phyloP scores from a whole-genome alignment of 2,329 filamentous ascomycete species.

The Fusarium mangiferae region DNA sequence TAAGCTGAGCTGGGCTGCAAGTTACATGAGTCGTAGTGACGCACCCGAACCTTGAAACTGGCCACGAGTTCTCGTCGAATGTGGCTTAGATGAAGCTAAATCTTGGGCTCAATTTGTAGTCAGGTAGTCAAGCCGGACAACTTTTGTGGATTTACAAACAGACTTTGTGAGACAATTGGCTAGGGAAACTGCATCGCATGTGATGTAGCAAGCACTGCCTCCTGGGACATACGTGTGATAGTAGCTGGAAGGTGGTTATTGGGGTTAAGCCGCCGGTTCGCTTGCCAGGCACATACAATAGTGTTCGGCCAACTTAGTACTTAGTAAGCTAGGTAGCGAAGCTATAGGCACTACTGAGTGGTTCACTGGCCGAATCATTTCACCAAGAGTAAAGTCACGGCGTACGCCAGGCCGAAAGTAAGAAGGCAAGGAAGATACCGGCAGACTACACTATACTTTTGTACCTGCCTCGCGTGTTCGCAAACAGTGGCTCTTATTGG shows the following conservation, averaged over 20 bases:
- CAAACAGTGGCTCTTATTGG: neutral
- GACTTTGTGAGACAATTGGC: neutral
- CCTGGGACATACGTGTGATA: neutral
- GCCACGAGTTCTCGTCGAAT: neutral
- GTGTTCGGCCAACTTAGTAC: neutral
- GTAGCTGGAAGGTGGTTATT: neutral
- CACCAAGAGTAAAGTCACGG: neutral
- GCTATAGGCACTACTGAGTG: neutral
- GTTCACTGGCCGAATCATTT: neutral
- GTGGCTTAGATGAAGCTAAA: slow-evolving; percentile 8
- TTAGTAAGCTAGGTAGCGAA: neutral
- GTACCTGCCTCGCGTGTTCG: neutral
- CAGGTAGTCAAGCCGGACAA: neutral
- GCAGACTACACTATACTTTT: neutral
- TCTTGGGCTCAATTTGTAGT: neutral
- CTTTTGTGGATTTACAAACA: neutral
- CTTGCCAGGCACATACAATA: neutral
- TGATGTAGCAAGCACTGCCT: slow-evolving; percentile 6
- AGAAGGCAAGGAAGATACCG: neutral
- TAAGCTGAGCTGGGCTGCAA: neutral
- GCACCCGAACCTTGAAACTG: neutral
- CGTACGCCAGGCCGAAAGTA: neutral
- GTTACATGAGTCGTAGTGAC: neutral
- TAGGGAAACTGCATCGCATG: neutral
- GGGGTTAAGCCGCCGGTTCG: neutral